Evolutionary conservation across 108 stramenopile species (phyloP), one percentile per base, ranked within the genome.

Genomic region (Nannochloropsis salina): DNA sequence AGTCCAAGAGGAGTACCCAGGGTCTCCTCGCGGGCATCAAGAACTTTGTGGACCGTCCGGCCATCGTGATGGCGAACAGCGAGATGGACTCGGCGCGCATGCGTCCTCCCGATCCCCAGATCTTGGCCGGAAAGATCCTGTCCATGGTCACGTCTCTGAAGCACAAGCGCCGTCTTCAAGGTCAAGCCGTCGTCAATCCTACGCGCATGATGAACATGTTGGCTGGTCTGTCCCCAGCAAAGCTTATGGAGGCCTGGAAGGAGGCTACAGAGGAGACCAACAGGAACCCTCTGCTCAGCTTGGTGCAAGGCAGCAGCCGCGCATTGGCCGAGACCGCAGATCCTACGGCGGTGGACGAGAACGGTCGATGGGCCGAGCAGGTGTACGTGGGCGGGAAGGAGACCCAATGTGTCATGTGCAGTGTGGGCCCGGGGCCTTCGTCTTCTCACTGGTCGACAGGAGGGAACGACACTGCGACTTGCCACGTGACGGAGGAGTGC

Each of bases 341-440:
- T 74, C 20, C 61, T 3, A n/a, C 15, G 20, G 61, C 4, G 61
- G 61, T 74, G 61, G 61, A 74, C 61, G 61, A 15, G 20, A n/a
- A 74, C 61, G 61, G 61, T n/a, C 61, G 61, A n/a, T 74, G 61
- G 61, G 61, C 20, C 5, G 61, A 74, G n/a, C 61, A 74, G 61
- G 61, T 74, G 61, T 74, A 74, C 61, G 61, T 74, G 61, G 61
- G 61, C 61, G 61, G 61, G 15, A n/a, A 74, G 4, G 61, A 15
- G 3, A n/a, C 61, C 20, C 61, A 74, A n/a, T 74, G 61, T 74
- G 61, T 74, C 20, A 15, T 74, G 61, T 74, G 61, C 6, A 2
- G 61, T 15, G 6, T 74, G 20, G 61, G 61, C n/a, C 61, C 61
- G 20, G 61, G 61, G 61, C 15, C 61, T 3, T n/a, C 61, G 2